These are phyloP conservation scores for Aspergillus thermomutatus DNA, from an alignment of 2,329 filamentous ascomycete species.

Conservation along the genomic window DNA sequence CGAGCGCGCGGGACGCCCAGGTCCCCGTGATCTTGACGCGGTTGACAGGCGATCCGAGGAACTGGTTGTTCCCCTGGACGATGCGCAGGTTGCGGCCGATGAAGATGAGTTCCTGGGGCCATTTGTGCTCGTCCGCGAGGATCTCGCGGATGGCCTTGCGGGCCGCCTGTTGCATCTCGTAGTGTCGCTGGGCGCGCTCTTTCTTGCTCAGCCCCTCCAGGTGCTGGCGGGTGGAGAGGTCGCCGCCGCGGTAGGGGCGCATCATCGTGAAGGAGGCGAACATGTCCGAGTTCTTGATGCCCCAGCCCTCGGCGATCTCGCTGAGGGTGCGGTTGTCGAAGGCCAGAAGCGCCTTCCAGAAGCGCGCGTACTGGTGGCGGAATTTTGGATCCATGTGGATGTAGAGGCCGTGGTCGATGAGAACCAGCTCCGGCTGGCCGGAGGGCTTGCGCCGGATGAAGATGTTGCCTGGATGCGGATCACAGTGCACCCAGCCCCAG, in stretches of 20 bases:
- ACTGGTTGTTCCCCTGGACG: constrained; percentile 90
- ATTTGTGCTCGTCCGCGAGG: constrained; percentile 79
- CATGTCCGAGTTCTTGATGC: constrained; percentile 81
- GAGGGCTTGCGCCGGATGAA: constrained; percentile 83
- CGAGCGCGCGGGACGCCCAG: constrained; percentile 84
- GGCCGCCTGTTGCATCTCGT: constrained; percentile 75
- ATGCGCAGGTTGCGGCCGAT: constrained; percentile 90
- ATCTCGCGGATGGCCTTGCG: constrained; percentile 73
- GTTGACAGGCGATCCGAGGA: constrained; percentile 82
- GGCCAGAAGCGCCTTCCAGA: constrained; percentile 92
- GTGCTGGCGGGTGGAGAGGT: constrained; percentile 60
- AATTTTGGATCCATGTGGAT: constrained; percentile 84
- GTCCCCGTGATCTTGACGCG: constrained; percentile 88
- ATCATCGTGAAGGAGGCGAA: constrained; percentile 89
- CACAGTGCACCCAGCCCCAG: constrained; percentile 93
- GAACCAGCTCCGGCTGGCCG: constrained; percentile 82
- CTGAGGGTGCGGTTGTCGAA: constrained; percentile 82
- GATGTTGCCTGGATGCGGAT: constrained; percentile 96
- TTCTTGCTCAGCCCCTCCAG: constrained; percentile 51
- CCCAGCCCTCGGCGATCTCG: constrained; percentile 74
- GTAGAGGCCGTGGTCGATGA: constrained; percentile 97
- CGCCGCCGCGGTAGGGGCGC: constrained; percentile 85
- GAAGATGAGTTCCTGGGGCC: constrained; percentile 87
- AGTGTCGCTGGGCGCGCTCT: constrained; percentile 60
- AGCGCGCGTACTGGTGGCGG: constrained; percentile 77